Percentiles rank a stretch among this genome's conserved stretches.
Evolutionary conservation across 2,329 filamentous ascomycete species (phyloP).

Genomic region (Xylaria sp.): DNA sequence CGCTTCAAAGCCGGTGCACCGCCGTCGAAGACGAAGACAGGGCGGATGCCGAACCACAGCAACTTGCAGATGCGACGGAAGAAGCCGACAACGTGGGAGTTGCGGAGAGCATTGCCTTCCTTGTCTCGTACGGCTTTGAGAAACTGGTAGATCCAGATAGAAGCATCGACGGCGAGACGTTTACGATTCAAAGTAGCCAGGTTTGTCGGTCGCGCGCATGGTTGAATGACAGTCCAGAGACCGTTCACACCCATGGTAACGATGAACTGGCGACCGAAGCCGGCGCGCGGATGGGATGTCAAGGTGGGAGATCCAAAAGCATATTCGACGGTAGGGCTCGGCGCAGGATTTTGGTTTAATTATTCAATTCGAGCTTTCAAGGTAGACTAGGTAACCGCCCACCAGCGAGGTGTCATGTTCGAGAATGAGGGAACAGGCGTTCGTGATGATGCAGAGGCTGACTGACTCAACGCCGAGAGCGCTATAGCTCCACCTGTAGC

Average conservation of each 20-base stretch:
- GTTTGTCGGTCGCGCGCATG: conserved; percentile 94
- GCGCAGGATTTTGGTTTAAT: no score
- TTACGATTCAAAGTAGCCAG: conserved; percentile 96
- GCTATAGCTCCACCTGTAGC: background rate
- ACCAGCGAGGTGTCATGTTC: background rate
- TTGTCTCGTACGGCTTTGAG: conserved; percentile 98
- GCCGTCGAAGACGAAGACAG: conserved; percentile 98
- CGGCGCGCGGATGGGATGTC: conserved; percentile 26
- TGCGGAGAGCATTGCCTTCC: conserved; percentile 94
- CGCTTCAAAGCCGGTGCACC: conserved; percentile 91
- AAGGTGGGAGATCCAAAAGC: conserved; percentile 34
- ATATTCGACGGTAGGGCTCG: conserved; percentile 21
- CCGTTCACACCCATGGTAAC: conserved; percentile 91
- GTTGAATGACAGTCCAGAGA: conserved; percentile 95
- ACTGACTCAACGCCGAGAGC: conserved; percentile 25
- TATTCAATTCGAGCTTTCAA: background rate
- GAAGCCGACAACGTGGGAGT: conserved; percentile 96
- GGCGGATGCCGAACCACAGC: conserved; percentile 94
- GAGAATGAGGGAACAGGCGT: background rate
- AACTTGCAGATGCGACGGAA: conserved; percentile 98
- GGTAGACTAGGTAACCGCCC: background rate
- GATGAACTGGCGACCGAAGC: conserved; percentile 26
- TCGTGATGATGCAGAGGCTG: conserved; percentile 1
- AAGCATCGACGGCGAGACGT: conserved; percentile 95
- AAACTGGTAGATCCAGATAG: conserved; percentile 99